Evolutionary conservation across 192 early-diverging fungal genomes (phyloP).

Genomic region (Rhizoclosmatium sp.): DNA sequence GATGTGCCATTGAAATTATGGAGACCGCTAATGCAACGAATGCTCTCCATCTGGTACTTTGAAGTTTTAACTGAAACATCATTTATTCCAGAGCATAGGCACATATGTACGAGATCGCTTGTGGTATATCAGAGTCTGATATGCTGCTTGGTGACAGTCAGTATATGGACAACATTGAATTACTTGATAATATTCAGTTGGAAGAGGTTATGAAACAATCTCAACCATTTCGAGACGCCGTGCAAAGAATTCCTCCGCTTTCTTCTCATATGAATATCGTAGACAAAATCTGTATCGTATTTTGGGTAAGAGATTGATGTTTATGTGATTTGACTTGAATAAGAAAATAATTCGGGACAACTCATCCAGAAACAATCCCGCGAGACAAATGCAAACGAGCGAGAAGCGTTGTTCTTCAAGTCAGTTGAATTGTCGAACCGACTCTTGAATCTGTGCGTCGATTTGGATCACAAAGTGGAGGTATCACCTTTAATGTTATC

Average conservation of each 20-base stretch:
- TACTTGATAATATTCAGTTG: too few relatives aligned
- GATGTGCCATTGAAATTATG: too few relatives aligned
- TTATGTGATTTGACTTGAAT: too few relatives aligned
- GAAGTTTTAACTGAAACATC: too few relatives aligned
- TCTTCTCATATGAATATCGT: neutral
- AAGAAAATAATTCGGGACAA: too few relatives aligned
- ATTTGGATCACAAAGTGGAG: neutral
- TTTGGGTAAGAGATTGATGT: neutral
- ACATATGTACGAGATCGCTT: too few relatives aligned
- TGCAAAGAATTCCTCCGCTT: neutral
- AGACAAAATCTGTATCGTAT: neutral
- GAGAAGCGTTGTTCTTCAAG: neutral
- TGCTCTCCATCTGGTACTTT: too few relatives aligned
- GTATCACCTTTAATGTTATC: neutral
- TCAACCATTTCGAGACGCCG: neutral
- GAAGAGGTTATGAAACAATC: neutral
- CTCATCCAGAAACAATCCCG: neutral
- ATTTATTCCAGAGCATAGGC: too few relatives aligned
- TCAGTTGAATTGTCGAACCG: neutral
- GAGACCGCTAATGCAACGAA: too few relatives aligned
- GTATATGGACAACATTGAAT: too few relatives aligned
- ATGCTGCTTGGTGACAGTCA: too few relatives aligned
- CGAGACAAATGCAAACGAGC: neutral
- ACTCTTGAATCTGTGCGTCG: neutral
- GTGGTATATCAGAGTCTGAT: too few relatives aligned